These are phyloP conservation scores for Cynara cardunculus DNA, from an alignment of 129 eudicot species.

Conservation along the genomic window DNA sequence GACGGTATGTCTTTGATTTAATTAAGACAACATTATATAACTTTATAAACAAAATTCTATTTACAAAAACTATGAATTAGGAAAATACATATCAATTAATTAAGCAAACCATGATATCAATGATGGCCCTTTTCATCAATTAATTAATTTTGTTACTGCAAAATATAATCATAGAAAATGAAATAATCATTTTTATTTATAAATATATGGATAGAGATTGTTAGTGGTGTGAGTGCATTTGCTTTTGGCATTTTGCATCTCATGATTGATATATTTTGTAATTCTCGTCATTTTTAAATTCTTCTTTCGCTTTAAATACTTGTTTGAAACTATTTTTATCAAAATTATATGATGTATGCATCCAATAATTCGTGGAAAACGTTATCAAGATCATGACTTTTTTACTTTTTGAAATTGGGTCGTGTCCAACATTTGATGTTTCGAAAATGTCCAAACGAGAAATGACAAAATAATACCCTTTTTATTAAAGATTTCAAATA, in stretches of 20 bases:
- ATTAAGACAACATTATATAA: no score
- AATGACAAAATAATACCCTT: not conserved
- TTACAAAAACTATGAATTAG: not conserved
- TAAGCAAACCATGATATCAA: not conserved
- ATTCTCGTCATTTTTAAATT: conserved; percentile 26
- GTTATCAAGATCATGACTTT: conserved; percentile 16
- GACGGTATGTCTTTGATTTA: no score
- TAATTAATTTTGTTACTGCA: not conserved
- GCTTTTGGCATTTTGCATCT: conserved; percentile 24
- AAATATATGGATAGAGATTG: conserved; percentile 14
- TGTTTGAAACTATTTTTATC: no score
- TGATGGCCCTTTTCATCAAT: not conserved
- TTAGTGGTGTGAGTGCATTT: not conserved
- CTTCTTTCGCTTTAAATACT: conserved; percentile 8
- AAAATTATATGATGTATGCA: conserved; percentile 19
- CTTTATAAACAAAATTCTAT: no score
- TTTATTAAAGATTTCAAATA: conserved; percentile 8
- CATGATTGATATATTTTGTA: conserved; percentile 18
- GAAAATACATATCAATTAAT: not conserved
- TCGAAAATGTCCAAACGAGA: not conserved
- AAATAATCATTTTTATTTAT: not conserved
- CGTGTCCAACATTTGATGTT: conserved; percentile 6
- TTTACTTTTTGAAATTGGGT: conserved; percentile 5
- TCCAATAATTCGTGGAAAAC: conserved; percentile 22
- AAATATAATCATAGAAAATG: not conserved